Evolutionary conservation across 1,284 basidiomycete species (phyloP), one percentile per base, ranked within the genome.

Genomic region (Pseudozyma tsukubaensis): DNA sequence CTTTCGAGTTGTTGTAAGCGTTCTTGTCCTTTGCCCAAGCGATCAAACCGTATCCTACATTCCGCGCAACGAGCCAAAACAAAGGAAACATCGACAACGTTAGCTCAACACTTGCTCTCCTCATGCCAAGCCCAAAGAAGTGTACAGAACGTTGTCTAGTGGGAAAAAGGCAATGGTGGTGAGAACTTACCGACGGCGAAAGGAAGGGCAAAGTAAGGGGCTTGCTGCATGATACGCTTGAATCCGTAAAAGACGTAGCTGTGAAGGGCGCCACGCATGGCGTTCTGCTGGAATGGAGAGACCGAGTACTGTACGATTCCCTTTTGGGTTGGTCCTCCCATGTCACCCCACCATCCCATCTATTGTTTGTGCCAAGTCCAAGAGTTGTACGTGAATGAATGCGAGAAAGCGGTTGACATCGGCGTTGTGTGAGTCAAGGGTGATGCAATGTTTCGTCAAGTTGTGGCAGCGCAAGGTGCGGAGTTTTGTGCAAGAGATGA

Each of bases 331-430:
- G 83, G 83, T 21, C 83, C 82, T 39, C 81, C 83, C 70, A 84
- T 77, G 59, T 66, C 72, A n/a, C 83, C 83, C 80, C 79, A 84
- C 83, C 83, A 84, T 35, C 83, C 83, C 73, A 83, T 80, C 80
- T 83, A 52, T 51, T 35, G 51, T 36, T 19, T 29, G 6, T 29
- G 34, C 39, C 50, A 39, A 51, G 14, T n/a, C 8, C 24, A n/a
- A 18, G 29, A 12, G 43, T 6, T 19, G 19, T 12, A 19, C 34
- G 29, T 13, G 14, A 29, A 21, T 5, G 2, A 29, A 29, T 14
- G 29, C 1, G 24, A 16, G 29, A 32, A 32, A n/a, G 24, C 24
- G 24, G 24, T 29, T 29, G 24, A 3, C 24, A 29, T 29, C 24
- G 24, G 24, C 24, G 6, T 29, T 3, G 6, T 3, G 24, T 29